These are phyloP conservation scores for Backusella australiensis DNA, from an alignment of 192 early-diverging fungal genomes.

Conservation along the genomic window DNA sequence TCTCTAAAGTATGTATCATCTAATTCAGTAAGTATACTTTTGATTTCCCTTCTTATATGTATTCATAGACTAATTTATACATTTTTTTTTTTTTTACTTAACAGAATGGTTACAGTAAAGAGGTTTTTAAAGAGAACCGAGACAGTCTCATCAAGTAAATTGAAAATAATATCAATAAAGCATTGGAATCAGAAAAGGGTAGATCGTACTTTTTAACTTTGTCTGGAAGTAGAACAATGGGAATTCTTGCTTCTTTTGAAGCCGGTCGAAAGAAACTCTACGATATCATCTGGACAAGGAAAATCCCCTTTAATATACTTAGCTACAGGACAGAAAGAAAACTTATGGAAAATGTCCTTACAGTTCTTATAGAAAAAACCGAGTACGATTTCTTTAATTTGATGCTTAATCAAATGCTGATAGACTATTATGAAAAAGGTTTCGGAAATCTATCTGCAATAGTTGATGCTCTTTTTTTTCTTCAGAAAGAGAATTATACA, in stretches of 20 bases:
- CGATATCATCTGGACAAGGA: not conserved
- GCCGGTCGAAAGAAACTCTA: not conserved
- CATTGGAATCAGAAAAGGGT: not conserved
- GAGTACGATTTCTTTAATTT: not conserved
- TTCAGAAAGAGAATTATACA: not conserved
- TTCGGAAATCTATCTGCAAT: not conserved
- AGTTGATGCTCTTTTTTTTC: not conserved
- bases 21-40: not conserved
- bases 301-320: not conserved
- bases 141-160: not conserved
- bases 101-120: not conserved
- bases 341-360: not conserved
- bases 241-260: not conserved
- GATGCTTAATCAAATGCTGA: not conserved
- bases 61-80: not conserved
- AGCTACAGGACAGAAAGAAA: not conserved
- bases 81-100: not conserved
- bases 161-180: not conserved
- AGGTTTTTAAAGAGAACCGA: not conserved
- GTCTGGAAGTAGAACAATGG: conserved; percentile 1
- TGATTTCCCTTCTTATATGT: not conserved
- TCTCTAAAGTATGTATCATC: not conserved
- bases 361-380: not conserved
- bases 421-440: not conserved
- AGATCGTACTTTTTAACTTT: not conserved